A percentile compares a stretch with the other conserved stretches of the same genome.
phyloP scores from a whole-genome alignment of 2,329 filamentous ascomycete genomes.

The Fusarium stilboides region DNA sequence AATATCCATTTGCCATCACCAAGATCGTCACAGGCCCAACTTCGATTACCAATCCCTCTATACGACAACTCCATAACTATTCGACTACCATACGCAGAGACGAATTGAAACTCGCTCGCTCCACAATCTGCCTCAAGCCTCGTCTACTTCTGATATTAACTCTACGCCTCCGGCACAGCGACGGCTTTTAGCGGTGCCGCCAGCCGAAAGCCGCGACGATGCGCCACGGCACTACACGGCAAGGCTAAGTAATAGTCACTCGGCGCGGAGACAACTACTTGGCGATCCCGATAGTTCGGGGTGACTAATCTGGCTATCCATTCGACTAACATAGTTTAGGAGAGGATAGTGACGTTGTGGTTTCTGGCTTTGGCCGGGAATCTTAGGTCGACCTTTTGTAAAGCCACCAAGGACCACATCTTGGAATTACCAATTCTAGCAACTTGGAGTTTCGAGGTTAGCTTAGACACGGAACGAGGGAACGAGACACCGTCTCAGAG shows the following conservation, averaged over 20 bases:
- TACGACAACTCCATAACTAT: slow-evolving; percentile 7
- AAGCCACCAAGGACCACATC: background rate
- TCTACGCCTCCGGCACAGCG: slow-evolving; percentile 5
- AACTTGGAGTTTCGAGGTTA: background rate
- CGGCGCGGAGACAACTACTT: background rate
- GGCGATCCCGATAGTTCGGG: slow-evolving; percentile 3
- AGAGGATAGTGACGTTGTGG: slow-evolving; percentile 10
- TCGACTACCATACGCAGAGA: slow-evolving; percentile 12
- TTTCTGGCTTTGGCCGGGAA: slow-evolving; percentile 5
- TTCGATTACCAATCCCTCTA: background rate
- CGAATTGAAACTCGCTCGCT: slow-evolving; percentile 29
- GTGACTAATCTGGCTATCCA: slow-evolving; percentile 11
- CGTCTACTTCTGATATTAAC: slow-evolving; percentile 3
- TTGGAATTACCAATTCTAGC: background rate
- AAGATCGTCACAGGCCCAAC: background rate
- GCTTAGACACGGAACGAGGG: background rate
- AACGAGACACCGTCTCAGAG: slow-evolving; percentile 8
- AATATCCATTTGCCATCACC: background rate
- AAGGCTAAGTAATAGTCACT: background rate
- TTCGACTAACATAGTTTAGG: background rate
- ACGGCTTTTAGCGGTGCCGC: slow-evolving; percentile 34
- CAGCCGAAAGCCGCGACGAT: slow-evolving; percentile 19
- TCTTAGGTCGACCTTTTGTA: background rate
- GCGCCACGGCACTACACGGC: background rate
- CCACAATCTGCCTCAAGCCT: slow-evolving; percentile 3